Conservation (phyloP, 73 alveolate species). For the Urostyla sp. region DNA sequence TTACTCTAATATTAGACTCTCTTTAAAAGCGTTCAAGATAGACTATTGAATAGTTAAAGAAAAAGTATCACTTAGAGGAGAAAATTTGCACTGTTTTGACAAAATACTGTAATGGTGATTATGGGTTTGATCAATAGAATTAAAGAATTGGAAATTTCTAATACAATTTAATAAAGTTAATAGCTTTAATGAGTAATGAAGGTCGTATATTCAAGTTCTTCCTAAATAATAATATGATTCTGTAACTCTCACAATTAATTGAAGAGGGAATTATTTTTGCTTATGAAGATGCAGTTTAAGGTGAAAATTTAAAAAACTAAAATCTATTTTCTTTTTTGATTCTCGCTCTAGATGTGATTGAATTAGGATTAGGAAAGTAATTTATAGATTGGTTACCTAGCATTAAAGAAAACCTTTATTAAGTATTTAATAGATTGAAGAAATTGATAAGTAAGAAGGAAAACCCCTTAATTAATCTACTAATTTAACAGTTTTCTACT, state of each 20-base stretch:
- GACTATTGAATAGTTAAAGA: slow-evolving; percentile 1
- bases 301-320: background rate
- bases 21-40: slow-evolving; percentile 19
- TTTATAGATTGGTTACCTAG: slow-evolving; percentile 8
- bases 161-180: slow-evolving; percentile 4
- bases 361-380: background rate
- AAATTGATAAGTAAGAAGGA: background rate
- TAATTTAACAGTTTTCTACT: background rate
- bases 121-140: slow-evolving; percentile 66
- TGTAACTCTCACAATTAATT: slow-evolving; percentile 38
- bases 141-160: slow-evolving; percentile 58
- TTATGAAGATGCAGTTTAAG: slow-evolving; percentile 48
- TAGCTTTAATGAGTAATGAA: background rate
- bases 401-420: slow-evolving; percentile 20
- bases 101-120: slow-evolving; percentile 69
- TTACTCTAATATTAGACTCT: slow-evolving; percentile 37
- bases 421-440: background rate
- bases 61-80: slow-evolving; percentile 39
- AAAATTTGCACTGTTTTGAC: slow-evolving; percentile 24
- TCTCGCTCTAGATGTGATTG: background rate
- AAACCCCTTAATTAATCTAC: background rate
- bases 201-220: slow-evolving; percentile 6
- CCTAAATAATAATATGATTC: background rate
- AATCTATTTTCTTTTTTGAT: slow-evolving; percentile 1
- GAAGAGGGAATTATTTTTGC: slow-evolving; percentile 67